Base-by-base conservation (phyloP, 805 yeast genomes). In the Candida taoyuanica region DNA sequence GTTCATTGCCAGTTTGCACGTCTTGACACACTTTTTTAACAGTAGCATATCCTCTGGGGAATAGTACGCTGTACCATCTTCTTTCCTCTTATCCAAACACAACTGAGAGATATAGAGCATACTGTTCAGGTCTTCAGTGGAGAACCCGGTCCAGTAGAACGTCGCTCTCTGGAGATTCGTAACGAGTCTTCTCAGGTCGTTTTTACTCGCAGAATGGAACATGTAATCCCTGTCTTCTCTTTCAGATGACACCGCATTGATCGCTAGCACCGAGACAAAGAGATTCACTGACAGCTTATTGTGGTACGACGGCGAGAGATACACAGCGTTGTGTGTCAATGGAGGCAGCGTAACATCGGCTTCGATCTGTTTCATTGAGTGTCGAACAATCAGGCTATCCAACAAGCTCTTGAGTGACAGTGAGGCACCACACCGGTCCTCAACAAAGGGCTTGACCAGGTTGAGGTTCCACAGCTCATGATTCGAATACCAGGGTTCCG, bases 101-200 rank as follows among this genome's bases (percentile, higher is more conserved):
- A 59, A 56, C 13, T 64, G 59, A 34, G 81, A 71, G 20, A 81
- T 70, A 17, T 62, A 59, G 2, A 74, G 53, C 56, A 81, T 63
- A 17, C 70, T 63, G 34, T 74, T 73, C 20, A 81, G 64, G 57
- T 81, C 87, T 29, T 65, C 67, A 18, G 68, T 66, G 11, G 80
- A 67, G 52, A 81, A 81, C 0, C 87, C 88, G 1, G 85, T 77
- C 89, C 89, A 81, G 49, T 77, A 78, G 53, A 81, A 80, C 0
- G 88, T 78, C 1, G 83, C 77, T 41, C 81, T 65, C 55, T 76
- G 85, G 20, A 81, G 53, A 50, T 81, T 81, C 4, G 74, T 69
- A 11, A 81, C 70, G 46, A 81, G 64, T 34, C 80, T 57, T 42
- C 80, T 61, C 27, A 81, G 56, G 44, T 78, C 79, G 15, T 55